phyloP scores from a whole-genome alignment of 306 rosid species.

The Astragalus membranaceus region DNA sequence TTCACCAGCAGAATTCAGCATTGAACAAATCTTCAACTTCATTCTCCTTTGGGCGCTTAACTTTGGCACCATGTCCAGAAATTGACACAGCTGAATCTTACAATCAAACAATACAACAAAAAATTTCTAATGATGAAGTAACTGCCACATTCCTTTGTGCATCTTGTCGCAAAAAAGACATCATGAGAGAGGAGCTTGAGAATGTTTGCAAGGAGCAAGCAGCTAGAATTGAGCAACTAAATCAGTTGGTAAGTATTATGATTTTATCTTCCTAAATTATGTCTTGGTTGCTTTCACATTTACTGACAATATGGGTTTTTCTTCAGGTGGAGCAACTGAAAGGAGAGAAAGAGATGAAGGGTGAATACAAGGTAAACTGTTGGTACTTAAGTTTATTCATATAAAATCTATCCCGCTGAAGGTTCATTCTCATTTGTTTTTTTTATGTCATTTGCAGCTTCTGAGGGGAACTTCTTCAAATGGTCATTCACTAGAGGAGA shows the following conservation, averaged over 20 bases:
- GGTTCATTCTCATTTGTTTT: not conserved
- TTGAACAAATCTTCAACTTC: conserved; percentile 67
- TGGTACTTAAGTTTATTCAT: not conserved
- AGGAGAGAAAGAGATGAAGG: conserved; percentile 26
- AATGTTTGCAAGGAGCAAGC: conserved; percentile 60
- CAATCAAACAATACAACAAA: conserved; percentile 34
- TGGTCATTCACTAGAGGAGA: conserved; percentile 39
- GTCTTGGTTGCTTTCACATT: conserved; percentile 9
- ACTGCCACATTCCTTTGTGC: conserved; percentile 47
- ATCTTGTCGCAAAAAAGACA: conserved; percentile 44
- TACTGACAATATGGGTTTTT: conserved; percentile 9
- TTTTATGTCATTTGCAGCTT: conserved; percentile 30
- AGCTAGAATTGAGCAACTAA: conserved; percentile 57
- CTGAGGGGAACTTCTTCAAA: conserved; percentile 16
- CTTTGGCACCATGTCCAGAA: conserved; percentile 55
- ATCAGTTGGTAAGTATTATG: conserved; percentile 43
- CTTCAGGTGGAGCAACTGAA: conserved; percentile 49
- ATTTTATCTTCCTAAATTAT: conserved; percentile 16
- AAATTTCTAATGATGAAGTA: conserved; percentile 30
- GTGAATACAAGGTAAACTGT: conserved; percentile 27
- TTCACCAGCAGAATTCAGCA: conserved; percentile 69
- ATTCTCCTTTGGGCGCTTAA: conserved; percentile 83
- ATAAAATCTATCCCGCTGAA: not conserved
- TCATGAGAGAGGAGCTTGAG: conserved; percentile 53
- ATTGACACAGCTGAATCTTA: conserved; percentile 38